These are phyloP conservation scores for Ambrosiella cleistominuta DNA, from an alignment of 2,329 filamentous ascomycete genomes.

Conservation along the genomic window DNA sequence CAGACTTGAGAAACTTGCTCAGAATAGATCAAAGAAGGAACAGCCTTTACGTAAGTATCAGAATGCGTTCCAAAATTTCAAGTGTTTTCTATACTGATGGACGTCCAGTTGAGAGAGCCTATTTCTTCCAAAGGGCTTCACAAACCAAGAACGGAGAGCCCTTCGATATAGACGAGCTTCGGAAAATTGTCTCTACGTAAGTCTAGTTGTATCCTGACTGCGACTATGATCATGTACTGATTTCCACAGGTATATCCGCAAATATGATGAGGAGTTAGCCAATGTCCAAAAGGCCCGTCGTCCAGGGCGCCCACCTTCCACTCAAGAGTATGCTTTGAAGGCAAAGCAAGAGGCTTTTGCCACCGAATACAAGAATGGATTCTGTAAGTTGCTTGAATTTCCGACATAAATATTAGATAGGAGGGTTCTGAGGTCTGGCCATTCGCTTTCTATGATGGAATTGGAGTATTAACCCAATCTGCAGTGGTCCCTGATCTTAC, in stretches of 20 bases:
- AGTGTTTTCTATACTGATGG: not conserved
- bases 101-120: conserved; percentile 21
- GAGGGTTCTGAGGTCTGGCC: too few relatives aligned
- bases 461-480: not conserved
- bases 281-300: conserved; percentile 51
- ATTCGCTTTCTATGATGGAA: not conserved
- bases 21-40: conserved; percentile 56
- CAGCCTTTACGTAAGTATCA: conserved; percentile 49
- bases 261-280: conserved; percentile 54
- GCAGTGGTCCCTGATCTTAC: conserved; percentile 61
- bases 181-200: conserved; percentile 44
- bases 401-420: too few relatives aligned
- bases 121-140: conserved; percentile 53
- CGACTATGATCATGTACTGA: conserved; percentile 13
- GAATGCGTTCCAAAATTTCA: not conserved
- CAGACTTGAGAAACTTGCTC: conserved; percentile 54
- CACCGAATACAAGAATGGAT: conserved; percentile 68
- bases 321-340: conserved; percentile 59
- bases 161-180: conserved; percentile 38
- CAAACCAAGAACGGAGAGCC: conserved; percentile 20
- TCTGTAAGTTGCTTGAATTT: conserved; percentile 37
- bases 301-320: conserved; percentile 60
- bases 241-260: conserved; percentile 39
- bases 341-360: conserved; percentile 52
- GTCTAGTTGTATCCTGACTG: conserved; percentile 16